Percentiles rank a stretch among this genome's conserved stretches.
phyloP scores from a whole-genome alignment of 2,329 filamentous ascomycete genomes.

The Diaporthe amygdali region DNA sequence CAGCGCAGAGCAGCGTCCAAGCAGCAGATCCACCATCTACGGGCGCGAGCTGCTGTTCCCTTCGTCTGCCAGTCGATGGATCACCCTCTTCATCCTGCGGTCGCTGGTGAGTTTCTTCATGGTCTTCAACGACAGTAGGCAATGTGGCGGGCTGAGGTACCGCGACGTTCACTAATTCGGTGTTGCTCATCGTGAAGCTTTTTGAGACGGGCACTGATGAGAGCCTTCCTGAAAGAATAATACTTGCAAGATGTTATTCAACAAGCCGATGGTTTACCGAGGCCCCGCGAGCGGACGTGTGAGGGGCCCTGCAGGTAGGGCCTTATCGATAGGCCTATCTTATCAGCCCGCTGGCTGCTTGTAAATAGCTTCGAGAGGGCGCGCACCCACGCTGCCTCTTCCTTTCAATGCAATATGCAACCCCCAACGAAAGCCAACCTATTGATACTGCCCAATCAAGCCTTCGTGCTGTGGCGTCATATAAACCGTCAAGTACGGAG shows the following conservation, averaged over 20 bases:
- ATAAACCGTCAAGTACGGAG: no score
- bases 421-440: no score
- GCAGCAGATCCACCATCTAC: slow-evolving; percentile 32
- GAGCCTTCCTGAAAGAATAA: background rate
- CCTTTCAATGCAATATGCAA: no score
- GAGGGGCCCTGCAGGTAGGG: no score
- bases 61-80: background rate
- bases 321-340: no score
- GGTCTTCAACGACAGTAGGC: background rate
- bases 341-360: no score
- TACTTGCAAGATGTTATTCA: no score
- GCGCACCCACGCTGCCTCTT: no score
- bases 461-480: no score
- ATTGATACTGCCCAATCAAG: no score
- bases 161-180: background rate
- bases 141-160: background rate
- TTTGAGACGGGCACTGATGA: background rate
- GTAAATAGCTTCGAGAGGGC: no score
- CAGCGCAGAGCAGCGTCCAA: slow-evolving; percentile 30
- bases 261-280: background rate
- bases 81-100: background rate
- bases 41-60: slow-evolving; percentile 18
- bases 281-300: no score
- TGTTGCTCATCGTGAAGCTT: background rate
- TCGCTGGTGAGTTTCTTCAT: background rate